Evolutionary conservation across 2,329 filamentous ascomycete species (phyloP).

Genomic region (Volutella citrinella): DNA sequence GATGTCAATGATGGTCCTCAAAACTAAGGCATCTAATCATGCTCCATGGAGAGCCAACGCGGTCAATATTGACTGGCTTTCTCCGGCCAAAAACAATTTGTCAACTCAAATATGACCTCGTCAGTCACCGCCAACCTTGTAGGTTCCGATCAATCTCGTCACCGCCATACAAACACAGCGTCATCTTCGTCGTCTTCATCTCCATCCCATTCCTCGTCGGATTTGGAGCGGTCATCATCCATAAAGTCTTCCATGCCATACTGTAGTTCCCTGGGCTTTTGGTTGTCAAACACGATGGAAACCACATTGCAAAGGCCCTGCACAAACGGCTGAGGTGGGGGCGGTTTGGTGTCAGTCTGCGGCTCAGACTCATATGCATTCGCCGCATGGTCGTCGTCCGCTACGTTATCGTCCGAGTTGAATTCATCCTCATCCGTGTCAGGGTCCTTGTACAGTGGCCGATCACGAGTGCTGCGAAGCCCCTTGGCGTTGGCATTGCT

Average conservation of each 20-base stretch:
- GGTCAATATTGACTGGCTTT: no score
- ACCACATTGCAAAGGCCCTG: constrained; percentile 72
- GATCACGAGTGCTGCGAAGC: constrained; percentile 15
- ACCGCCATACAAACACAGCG: constrained; percentile 28
- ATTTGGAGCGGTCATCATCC: constrained; percentile 53
- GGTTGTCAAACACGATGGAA: constrained; percentile 71
- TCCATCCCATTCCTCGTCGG: constrained; percentile 57
- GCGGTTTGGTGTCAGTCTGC: no score
- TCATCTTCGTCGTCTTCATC: constrained; percentile 49
- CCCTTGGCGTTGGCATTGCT: constrained; percentile 13
- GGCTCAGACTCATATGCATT: not conserved
- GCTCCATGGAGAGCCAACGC: no score
- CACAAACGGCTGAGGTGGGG: constrained; percentile 50
- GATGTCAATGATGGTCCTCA: no score
- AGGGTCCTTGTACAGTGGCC: constrained; percentile 41
- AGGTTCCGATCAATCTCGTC: not conserved
- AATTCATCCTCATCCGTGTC: constrained; percentile 44
- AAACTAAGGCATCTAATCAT: no score
- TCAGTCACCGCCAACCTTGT: no score
- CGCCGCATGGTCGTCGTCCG: constrained; percentile 8
- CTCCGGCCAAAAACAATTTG: no score
- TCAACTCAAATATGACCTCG: no score
- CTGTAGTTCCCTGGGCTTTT: constrained; percentile 66
- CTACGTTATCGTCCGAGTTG: constrained; percentile 18
- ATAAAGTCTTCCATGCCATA: constrained; percentile 72